Base-by-base conservation (phyloP, 75 land plant genomes). In the Pinus taeda region DNA sequence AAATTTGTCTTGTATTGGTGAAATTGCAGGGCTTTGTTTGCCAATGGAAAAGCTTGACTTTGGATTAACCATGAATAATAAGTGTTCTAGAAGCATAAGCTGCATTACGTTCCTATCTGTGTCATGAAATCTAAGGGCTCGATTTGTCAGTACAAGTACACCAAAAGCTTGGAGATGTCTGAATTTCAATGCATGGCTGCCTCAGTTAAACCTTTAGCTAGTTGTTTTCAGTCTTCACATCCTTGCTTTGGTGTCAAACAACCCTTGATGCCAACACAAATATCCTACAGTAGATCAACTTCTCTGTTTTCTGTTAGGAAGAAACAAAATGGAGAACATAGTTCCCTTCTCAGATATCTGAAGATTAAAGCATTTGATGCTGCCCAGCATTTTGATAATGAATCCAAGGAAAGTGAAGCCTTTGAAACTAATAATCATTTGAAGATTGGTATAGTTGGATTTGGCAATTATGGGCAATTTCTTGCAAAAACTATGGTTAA, bases 401-500 rank as follows among this genome's bases (percentile, higher is more conserved):
- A 85, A 67, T 73, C 85, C 14, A 75, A 55, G 60, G 39, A 63
- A 74, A 63, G 71, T 33, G 72, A 79, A 59, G 78, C 76, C 71
- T 49, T 82, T 53, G 59, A 60, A 17, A 20, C 7, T 7, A 60
- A 18, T 60, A 20, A 3, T 18, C 83, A 74, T 60, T 80, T 91
- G 37, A 89, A 82, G 82, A 78, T 92, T 64, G 91, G 86, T n/a
- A 83, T 93, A 21, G 80, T 93, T 15, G 95, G 95, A 2, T 93
- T 93, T 61, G 95, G 93, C 9, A 93, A 90, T 80, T 93, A 86
- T 75, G 92, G 93, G 4, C 90, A 90, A 74, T 93, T 93, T 75
- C 82, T 90, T 4, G 88, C 95, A 57, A 78, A 84, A 65, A 77
- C 81, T 57, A 57, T 93, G 2, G 60, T 73, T 53, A 57, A 79